Conservation (phyloP, 768 basidiomycete species). For the Agaricus blazei region DNA sequence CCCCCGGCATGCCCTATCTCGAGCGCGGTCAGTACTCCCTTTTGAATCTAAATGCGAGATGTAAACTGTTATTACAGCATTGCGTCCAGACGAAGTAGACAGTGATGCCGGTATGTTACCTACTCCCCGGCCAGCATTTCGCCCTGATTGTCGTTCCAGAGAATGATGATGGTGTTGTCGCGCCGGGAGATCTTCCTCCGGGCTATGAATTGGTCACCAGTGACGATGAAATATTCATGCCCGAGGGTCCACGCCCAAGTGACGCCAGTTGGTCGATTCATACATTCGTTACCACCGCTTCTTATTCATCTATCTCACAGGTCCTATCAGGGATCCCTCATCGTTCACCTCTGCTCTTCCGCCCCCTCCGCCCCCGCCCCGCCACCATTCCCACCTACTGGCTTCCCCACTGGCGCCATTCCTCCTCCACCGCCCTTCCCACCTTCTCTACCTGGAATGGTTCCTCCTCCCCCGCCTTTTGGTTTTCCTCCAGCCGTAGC, state of each 20-base stretch:
- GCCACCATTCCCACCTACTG: constrained; percentile 22
- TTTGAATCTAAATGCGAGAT: neutral
- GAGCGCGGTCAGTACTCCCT: constrained; percentile 68
- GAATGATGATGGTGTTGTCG: constrained; percentile 50
- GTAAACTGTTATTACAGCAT: constrained; percentile 34
- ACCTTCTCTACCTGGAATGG: constrained; percentile 4
- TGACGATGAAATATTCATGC: constrained; percentile 89
- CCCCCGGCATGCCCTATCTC: constrained; percentile 95
- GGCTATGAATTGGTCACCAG: constrained; percentile 44
- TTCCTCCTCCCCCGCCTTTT: constrained; percentile 12
- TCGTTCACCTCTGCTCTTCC: constrained; percentile 21
- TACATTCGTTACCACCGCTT: neutral
- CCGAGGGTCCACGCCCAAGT: constrained; percentile 68
- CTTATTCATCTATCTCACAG: neutral
- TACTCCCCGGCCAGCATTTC: neutral
- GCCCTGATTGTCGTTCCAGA: constrained; percentile 4
- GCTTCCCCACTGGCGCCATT: constrained; percentile 20
- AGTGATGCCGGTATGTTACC: constrained; percentile 41
- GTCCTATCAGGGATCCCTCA: constrained; percentile 17
- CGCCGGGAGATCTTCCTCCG: constrained; percentile 65
- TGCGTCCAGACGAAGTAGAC: constrained; percentile 56
- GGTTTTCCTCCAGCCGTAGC: constrained; percentile 8
- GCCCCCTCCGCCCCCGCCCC: constrained; percentile 22
- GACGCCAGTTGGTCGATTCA: constrained; percentile 13
- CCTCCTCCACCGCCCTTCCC: constrained; percentile 20